Conservation (phyloP, 140 eudicot genomes). For the Ambrosia hybrid region DNA sequence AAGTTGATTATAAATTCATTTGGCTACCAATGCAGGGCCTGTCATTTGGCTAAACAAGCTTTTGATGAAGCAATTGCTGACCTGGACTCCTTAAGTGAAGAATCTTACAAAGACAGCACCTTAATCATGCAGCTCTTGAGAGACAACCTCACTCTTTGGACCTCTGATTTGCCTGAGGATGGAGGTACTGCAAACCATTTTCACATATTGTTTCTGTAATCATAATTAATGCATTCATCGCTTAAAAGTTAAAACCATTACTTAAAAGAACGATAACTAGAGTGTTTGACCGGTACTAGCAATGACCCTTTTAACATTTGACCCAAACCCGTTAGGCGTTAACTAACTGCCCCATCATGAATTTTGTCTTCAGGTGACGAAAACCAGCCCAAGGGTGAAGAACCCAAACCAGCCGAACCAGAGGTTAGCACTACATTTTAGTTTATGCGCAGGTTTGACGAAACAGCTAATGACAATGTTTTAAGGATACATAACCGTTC, state of each 20-base stretch:
- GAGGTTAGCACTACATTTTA: constrained; percentile 40
- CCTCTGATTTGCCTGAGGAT: constrained; percentile 90
- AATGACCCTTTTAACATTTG: not conserved
- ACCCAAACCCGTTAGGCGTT: constrained; percentile 10
- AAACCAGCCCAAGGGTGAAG: constrained; percentile 60
- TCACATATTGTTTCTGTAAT: not conserved
- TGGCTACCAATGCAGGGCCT: constrained; percentile 49
- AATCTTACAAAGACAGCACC: constrained; percentile 89
- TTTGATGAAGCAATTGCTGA: constrained; percentile 94
- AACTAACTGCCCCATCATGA: not conserved
- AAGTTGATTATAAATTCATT: constrained; percentile 5
- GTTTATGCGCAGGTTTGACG: not conserved
- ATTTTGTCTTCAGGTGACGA: constrained; percentile 64
- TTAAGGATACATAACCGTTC: too few species aligned
- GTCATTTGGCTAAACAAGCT: constrained; percentile 95
- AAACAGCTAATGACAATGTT: not conserved
- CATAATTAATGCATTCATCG: not conserved
- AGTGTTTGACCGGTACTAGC: too few species aligned
- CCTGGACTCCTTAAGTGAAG: constrained; percentile 86
- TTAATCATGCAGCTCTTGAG: constrained; percentile 87
- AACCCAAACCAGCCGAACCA: constrained; percentile 61
- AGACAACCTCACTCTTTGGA: constrained; percentile 91
- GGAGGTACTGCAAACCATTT: constrained; percentile 48
- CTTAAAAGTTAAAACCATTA: too few species aligned
- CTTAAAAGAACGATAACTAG: too few species aligned